Evolutionary conservation across 257 asterid species (phyloP), one percentile per base, ranked within the genome.

Genomic region (Solanum pennellii): DNA sequence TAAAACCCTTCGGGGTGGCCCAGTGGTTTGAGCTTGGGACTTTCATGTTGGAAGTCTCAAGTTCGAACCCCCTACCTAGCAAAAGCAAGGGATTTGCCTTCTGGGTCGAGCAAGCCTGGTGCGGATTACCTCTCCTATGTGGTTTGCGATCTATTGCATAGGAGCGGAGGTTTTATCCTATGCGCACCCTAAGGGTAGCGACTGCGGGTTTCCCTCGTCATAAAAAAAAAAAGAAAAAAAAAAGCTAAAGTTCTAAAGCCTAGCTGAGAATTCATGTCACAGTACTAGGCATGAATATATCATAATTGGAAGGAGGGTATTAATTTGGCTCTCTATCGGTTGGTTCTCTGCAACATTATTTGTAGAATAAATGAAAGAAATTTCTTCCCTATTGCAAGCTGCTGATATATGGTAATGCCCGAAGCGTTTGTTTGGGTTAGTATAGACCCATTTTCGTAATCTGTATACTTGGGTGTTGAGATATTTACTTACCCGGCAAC

Each of bases 401-500:
- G 62, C 39, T 77, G 39, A 25, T 25, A 25, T 77, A 77, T 9
- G 15, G 62, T 44, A 77, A 44, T 4, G 12, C 39, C 56, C n/a
- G 25, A 44, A 20, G 25, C 9, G 25, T 77, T 44, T 44, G 39
- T 44, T 77, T 77, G 39, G 12, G 25, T 56, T 56, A 56, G 39
- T 44, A 44, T 44, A 47, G 68, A 29, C 31, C 6, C 6, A 14
- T 27, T 79, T 79, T 4, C 5, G 15, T 25, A 79, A 79, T 21
- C 65, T 25, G 65, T 33, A 86, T 18, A 33, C 25, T 66, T 25
- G 23, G 23, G 7, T 21, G 41, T 15, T 12, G 62, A 41, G 35
- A 10, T 15, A 84, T 52, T 47, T 52, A 87, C 95, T 91, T 82
- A 95, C 98, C 99, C 99, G 0, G 99, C 99, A 15, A 96, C 96